Evolutionary conservation across 163 green algal genomes (phyloP).

Genomic region (Chloromonas sp.): DNA sequence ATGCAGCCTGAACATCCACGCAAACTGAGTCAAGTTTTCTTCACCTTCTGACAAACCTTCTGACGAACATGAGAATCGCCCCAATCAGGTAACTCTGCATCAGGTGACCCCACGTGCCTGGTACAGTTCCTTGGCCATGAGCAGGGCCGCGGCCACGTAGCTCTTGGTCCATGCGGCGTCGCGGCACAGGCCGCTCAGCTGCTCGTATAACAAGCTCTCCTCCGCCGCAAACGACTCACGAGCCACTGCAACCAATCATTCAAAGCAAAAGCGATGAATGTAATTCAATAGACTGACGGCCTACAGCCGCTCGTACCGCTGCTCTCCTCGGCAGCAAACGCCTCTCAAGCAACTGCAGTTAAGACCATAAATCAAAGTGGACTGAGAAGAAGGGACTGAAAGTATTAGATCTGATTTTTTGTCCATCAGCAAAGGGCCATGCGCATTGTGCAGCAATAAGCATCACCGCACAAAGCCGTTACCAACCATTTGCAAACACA

Average conservation of each 20-base stretch:
- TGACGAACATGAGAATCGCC: background rate
- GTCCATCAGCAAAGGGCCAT: too few relatives aligned
- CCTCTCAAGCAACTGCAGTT: constrained; percentile 14
- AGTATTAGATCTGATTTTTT: too few relatives aligned
- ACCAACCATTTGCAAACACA: too few relatives aligned
- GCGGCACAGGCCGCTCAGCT: constrained; percentile 33
- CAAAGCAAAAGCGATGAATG: too few relatives aligned
- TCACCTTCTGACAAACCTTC: background rate
- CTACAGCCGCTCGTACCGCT: constrained; percentile 24
- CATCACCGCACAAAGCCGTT: too few relatives aligned
- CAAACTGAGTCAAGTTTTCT: background rate
- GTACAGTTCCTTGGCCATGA: constrained; percentile 36
- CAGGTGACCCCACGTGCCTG: background rate
- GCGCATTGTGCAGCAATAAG: too few relatives aligned
- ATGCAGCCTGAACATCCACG: too few relatives aligned
- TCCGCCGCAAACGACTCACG: constrained; percentile 19
- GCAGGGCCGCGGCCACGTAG: constrained; percentile 36
- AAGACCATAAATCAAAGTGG: too few relatives aligned
- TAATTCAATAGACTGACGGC: too few relatives aligned
- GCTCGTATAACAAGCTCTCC: constrained; percentile 26
- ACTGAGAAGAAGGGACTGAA: too few relatives aligned
- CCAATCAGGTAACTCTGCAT: background rate
- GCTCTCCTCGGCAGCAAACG: constrained; percentile 19
- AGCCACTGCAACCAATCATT: constrained; percentile 14
- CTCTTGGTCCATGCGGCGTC: constrained; percentile 45